Conservation (phyloP, 305 asterid species). For the Striga hermonthica region DNA sequence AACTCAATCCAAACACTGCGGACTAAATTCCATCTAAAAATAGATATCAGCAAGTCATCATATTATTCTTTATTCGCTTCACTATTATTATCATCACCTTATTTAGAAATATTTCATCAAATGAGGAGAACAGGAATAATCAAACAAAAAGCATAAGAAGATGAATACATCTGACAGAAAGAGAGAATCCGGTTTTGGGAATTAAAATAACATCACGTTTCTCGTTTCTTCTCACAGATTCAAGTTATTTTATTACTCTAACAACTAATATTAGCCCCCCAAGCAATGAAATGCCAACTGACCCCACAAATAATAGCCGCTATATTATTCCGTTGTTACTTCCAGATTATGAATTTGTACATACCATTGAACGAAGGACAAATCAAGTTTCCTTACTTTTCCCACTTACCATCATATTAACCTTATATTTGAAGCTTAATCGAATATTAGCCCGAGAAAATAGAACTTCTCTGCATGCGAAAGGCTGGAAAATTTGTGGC, state of each 20-base stretch:
- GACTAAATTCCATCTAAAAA: too few relatives aligned
- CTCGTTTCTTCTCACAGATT: not conserved
- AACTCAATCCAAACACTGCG: too few relatives aligned
- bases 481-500: not conserved
- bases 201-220: not conserved
- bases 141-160: not conserved
- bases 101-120: not conserved
- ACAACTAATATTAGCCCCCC: not conserved
- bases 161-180: not conserved
- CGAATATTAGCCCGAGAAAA: slow-evolving; percentile 3
- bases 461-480: not conserved
- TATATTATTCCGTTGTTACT: not conserved
- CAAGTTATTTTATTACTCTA: not conserved
- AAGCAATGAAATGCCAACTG: too few relatives aligned
- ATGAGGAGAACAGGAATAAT: not conserved
- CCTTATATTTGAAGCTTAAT: slow-evolving; percentile 6
- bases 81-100: not conserved
- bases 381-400: not conserved
- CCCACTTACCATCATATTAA: not conserved
- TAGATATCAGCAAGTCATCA: not conserved
- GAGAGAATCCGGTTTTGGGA: not conserved
- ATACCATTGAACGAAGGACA: not conserved
- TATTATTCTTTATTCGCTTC: not conserved
- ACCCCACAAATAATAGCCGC: slow-evolving; percentile 2
- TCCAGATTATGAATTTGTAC: not conserved